These are phyloP conservation scores for Parmales sp. DNA, from an alignment of 108 stramenopile species.

Conservation along the genomic window DNA sequence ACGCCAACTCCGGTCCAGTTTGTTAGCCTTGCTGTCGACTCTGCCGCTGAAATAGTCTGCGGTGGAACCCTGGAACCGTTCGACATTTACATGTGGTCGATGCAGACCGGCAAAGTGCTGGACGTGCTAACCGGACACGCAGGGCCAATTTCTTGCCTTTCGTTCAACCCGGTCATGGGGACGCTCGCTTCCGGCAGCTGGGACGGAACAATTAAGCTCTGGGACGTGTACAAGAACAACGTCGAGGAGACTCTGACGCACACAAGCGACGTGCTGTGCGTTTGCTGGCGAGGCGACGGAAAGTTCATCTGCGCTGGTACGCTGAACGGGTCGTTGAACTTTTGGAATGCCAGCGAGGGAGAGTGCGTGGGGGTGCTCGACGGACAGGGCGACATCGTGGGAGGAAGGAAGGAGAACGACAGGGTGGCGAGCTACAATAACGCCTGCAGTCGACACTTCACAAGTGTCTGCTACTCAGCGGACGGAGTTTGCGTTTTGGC, in stretches of 20 bases:
- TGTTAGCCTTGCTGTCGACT: slow-evolving; percentile 84
- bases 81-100: slow-evolving; percentile 84
- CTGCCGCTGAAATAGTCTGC: slow-evolving; percentile 82
- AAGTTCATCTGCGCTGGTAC: slow-evolving; percentile 83
- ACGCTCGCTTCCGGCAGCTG: slow-evolving; percentile 84
- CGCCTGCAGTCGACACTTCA: slow-evolving; percentile 82
- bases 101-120: slow-evolving; percentile 77
- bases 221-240: slow-evolving; percentile 89
- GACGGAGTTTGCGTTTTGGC: slow-evolving; percentile 92
- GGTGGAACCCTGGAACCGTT: slow-evolving; percentile 87
- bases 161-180: slow-evolving; percentile 65
- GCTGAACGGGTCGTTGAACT: slow-evolving; percentile 76
- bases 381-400: slow-evolving; percentile 74
- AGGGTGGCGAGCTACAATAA: slow-evolving; percentile 78
- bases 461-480: slow-evolving; percentile 86
- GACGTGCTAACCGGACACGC: slow-evolving; percentile 91
- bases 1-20: slow-evolving; percentile 86
- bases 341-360: slow-evolving; percentile 86
- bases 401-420: slow-evolving; percentile 79
- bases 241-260: slow-evolving; percentile 79
- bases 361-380: slow-evolving; percentile 71
- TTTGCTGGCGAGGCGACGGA: slow-evolving; percentile 90
- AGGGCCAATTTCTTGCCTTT: slow-evolving; percentile 73
- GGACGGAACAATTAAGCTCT: slow-evolving; percentile 94
- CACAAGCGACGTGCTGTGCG: slow-evolving; percentile 85